Conservation (phyloP, 83 land plant genomes). For the Picea engelmannii region DNA sequence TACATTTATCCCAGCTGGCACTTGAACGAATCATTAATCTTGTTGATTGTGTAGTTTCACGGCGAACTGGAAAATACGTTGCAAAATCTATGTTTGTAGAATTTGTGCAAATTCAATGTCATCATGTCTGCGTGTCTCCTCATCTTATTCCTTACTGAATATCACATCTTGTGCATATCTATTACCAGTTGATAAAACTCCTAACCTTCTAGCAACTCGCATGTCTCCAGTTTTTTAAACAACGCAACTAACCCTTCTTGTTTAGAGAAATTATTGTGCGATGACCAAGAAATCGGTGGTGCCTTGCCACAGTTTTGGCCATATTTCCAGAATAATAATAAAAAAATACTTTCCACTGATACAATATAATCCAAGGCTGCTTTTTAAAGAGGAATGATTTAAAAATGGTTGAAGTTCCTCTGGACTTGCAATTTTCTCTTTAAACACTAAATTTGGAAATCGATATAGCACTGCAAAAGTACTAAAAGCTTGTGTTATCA, state of each 20-base stretch:
- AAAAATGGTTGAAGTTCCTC: slow-evolving; percentile 67
- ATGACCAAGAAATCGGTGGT: slow-evolving; percentile 85
- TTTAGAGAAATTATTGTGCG: slow-evolving; percentile 83
- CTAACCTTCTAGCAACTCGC: slow-evolving; percentile 59
- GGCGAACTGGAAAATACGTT: no score
- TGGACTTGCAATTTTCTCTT: slow-evolving; percentile 64
- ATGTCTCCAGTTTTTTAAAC: slow-evolving; percentile 72
- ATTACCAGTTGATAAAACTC: slow-evolving; percentile 51
- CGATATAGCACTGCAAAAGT: slow-evolving; percentile 10
- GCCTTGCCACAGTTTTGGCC: slow-evolving; percentile 97
- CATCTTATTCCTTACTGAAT: no score
- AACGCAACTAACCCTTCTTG: slow-evolving; percentile 83
- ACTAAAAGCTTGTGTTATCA: no score
- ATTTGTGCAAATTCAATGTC: no score
- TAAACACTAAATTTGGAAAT: slow-evolving; percentile 64
- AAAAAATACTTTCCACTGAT: slow-evolving; percentile 86
- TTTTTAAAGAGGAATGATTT: slow-evolving; percentile 72
- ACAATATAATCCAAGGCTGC: slow-evolving; percentile 93
- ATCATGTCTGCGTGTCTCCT: no score
- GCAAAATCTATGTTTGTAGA: no score
- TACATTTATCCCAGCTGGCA: no score
- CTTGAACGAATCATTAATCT: no score
- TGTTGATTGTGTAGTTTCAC: no score
- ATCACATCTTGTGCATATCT: slow-evolving; percentile 69
- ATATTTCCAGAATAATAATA: slow-evolving; percentile 91